Evolutionary conservation across 108 stramenopile species (phyloP).

Genomic region (Chaetoceros muelleri): DNA sequence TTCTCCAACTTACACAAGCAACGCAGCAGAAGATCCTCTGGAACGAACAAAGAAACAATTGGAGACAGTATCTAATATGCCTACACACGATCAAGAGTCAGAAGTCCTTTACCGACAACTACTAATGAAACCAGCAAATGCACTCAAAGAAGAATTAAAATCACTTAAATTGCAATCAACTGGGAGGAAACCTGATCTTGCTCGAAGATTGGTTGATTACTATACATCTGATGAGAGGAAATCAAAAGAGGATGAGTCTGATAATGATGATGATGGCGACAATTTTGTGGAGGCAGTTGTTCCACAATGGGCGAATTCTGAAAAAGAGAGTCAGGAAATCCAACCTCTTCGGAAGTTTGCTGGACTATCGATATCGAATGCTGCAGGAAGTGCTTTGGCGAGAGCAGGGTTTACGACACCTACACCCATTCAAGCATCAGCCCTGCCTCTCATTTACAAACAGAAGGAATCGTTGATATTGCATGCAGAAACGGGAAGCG

Average conservation of each 20-base stretch:
- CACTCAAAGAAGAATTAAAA: constrained; percentile 55
- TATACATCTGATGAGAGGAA: constrained; percentile 22
- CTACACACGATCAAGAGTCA: constrained; percentile 2
- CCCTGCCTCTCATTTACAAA: constrained; percentile 33
- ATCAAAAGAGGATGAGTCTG: constrained; percentile 4
- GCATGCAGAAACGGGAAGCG: constrained; percentile 74
- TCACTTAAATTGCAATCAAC: constrained; percentile 29
- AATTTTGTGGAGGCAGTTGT: neutral
- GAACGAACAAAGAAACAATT: constrained; percentile 25
- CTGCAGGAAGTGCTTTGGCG: constrained; percentile 48
- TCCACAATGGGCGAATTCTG: neutral
- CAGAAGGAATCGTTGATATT: constrained; percentile 52
- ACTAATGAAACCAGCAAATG: constrained; percentile 48
- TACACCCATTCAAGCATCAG: constrained; percentile 62
- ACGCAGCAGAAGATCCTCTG: constrained; percentile 20
- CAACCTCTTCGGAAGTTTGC: constrained; percentile 34
- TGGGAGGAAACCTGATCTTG: constrained; percentile 75
- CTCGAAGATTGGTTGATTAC: constrained; percentile 51
- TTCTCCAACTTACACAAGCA: no score
- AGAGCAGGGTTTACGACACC: constrained; percentile 42
- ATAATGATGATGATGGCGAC: constrained; percentile 11
- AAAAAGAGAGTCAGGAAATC: constrained; percentile 5
- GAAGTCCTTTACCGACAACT: constrained; percentile 25
- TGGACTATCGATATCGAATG: constrained; percentile 44
- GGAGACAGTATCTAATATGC: constrained; percentile 3